Conservation (phyloP, 768 basidiomycete species). For the Phylloporus sp. region DNA sequence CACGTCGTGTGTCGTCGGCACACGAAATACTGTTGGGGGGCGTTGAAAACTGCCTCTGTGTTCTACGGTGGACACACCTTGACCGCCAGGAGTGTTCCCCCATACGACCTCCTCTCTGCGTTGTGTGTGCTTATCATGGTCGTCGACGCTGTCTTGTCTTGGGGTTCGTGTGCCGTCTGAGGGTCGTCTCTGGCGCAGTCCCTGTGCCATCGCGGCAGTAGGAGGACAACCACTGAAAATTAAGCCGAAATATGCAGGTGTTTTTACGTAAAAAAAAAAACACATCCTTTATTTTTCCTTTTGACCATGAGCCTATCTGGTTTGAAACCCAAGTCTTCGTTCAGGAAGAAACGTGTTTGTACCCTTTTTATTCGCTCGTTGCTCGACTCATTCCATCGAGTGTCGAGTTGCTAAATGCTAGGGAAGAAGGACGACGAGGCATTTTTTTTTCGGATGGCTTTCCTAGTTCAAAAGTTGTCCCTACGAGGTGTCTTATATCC, state of each 20-base stretch:
- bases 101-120: conserved; percentile 63
- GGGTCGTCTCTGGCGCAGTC: conserved; percentile 23
- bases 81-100: conserved; percentile 81
- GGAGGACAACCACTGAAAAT: neutral
- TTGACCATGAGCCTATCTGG: too few species aligned
- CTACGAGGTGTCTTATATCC: conserved; percentile 63
- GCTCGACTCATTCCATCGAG: conserved; percentile 40
- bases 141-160: neutral
- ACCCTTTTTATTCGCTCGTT: conserved; percentile 46
- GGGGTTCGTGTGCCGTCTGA: neutral
- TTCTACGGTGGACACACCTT: conserved; percentile 61
- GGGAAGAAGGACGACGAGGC: conserved; percentile 45
- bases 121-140: conserved; percentile 10
- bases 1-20: conserved; percentile 90
- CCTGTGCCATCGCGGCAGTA: conserved; percentile 17
- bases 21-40: conserved; percentile 69
- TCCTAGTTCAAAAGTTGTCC: conserved; percentile 39
- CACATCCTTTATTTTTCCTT: too few species aligned
- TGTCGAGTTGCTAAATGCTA: conserved; percentile 49
- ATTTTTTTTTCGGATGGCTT: conserved; percentile 55
- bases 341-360: neutral
- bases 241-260: neutral
- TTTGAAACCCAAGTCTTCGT: too few species aligned
- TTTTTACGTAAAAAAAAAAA: neutral
- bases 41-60: neutral